A percentile compares a stretch with the other conserved stretches of the same genome.
Evolutionary conservation across 192 early-diverging fungal genomes (phyloP).

Genomic region (Linnemannia exigua): DNA sequence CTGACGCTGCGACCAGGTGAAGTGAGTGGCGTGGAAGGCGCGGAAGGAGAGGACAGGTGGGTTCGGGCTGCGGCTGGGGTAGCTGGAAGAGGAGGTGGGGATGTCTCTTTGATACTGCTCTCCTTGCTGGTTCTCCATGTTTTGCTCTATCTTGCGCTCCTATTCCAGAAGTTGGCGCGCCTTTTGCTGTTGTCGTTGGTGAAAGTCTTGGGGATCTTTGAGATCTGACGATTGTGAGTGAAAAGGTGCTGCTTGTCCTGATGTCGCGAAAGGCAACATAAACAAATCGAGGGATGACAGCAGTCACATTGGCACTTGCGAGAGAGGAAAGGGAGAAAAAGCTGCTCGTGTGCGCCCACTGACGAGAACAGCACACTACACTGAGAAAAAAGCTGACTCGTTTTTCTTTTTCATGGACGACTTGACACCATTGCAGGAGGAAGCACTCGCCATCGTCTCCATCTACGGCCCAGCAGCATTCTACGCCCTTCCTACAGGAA

Average conservation of each 20-base stretch:
- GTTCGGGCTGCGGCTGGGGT: no score
- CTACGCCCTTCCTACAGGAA: slow-evolving; percentile 19
- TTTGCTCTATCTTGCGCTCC: neutral
- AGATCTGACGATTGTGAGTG: neutral
- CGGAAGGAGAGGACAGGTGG: slow-evolving; percentile 27
- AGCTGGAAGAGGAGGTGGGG: no score
- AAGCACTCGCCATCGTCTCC: slow-evolving; percentile 57
- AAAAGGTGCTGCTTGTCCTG: neutral
- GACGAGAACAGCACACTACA: no score
- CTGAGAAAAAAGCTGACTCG: no score
- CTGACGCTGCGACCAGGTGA: neutral
- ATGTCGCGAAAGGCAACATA: neutral
- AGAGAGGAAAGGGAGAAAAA: neutral
- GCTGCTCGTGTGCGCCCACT: neutral
- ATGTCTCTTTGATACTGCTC: neutral
- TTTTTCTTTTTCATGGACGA: slow-evolving; percentile 28
- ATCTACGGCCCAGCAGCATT: slow-evolving; percentile 57
- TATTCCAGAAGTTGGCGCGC: neutral
- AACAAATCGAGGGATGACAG: neutral
- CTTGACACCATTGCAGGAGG: slow-evolving; percentile 48
- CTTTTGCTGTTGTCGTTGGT: no score
- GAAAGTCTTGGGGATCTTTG: neutral
- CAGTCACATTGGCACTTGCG: neutral
- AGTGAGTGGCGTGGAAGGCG: slow-evolving; percentile 24
- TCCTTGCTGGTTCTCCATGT: neutral